Percentiles rank a stretch among this genome's conserved stretches.
phyloP scores from a whole-genome alignment of 2,329 filamentous ascomycete genomes.

The Ascochyta viciae-villosae region DNA sequence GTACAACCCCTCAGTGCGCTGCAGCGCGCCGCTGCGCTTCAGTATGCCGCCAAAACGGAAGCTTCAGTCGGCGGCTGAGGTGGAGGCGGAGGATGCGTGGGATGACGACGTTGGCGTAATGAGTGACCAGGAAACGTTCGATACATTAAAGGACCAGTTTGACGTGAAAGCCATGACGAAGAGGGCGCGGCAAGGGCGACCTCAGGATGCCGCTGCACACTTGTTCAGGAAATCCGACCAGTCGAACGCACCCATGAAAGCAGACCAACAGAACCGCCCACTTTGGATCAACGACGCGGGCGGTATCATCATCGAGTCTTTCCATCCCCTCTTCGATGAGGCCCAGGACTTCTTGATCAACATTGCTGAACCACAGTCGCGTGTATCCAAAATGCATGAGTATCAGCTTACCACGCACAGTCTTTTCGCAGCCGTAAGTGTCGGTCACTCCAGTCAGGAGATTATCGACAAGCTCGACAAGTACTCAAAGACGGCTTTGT shows the following conservation, averaged over 20 bases:
- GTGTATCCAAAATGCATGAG: conserved; percentile 90
- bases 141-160: conserved; percentile 52
- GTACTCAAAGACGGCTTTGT: conserved; percentile 87
- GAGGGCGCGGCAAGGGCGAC: conserved; percentile 31
- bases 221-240: conserved; percentile 74
- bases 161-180: conserved; percentile 46
- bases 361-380: conserved; percentile 89
- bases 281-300: conserved; percentile 92
- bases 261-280: conserved; percentile 87
- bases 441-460: conserved; percentile 87
- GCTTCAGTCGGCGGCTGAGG: conserved; percentile 37
- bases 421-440: conserved; percentile 92
- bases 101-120: conserved; percentile 57
- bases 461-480: conserved; percentile 89
- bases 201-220: conserved; percentile 61
- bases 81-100: conserved; percentile 62
- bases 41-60: conserved; percentile 57
- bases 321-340: conserved; percentile 83
- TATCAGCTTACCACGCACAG: conserved; percentile 92
- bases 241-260: conserved; percentile 81
- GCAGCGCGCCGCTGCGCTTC: conserved; percentile 7
- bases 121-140: conserved; percentile 57
- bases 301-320: conserved; percentile 91
- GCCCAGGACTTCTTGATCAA: conserved; percentile 96
- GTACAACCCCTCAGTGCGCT: conserved; percentile 25